Base-by-base conservation (phyloP, 2,329 filamentous ascomycete species). In the Bipolaris cookei region DNA sequence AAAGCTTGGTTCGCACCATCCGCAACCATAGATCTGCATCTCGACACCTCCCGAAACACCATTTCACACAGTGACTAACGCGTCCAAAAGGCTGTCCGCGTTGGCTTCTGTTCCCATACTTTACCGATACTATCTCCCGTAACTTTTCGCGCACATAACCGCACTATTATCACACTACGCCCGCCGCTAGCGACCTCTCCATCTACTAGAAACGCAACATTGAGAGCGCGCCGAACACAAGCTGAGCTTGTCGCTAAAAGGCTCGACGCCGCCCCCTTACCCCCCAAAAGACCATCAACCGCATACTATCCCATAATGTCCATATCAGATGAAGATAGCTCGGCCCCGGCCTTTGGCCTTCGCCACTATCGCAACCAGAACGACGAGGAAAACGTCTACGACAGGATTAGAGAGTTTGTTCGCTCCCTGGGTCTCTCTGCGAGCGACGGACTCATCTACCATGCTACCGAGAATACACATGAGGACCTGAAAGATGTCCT, bases 391-490 rank as follows among this genome's bases (percentile, higher is more conserved):
- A 59, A 51, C 37, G 58, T 62, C 56, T 62, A 61, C 52, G 54
- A 63, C n/a, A 56, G 59, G 20, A 62, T 74, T 47, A 64, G 60
- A 32, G 64, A 60, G 21, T 68, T 64, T 25, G 57, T 74, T 18
- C 56, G 61, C 18, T 51, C 54, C 23, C 58, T 73, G 6, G 67
- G 65, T 1, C 55, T 74, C 16, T 54, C 66, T 25, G 52, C 58
- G 25, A 68, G 65, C 43, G 59, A 67, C 7, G 56, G 62, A 6
- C 63, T 76, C 16, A 63, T 68, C 14, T 51, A 66, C 3, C 73
- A 76, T 51, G 71, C 70, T 6, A 62, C 62, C n/a, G 47, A 62
- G 18, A 66, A 63, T 14, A 62, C 63, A 6, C 73, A 76, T 28
- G 73, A 76, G 56, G 73, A 76, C 54, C 60, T 75, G n/a, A 58